Conservation (phyloP, 169 alveolate species). For the Theileria orientalis region DNA sequence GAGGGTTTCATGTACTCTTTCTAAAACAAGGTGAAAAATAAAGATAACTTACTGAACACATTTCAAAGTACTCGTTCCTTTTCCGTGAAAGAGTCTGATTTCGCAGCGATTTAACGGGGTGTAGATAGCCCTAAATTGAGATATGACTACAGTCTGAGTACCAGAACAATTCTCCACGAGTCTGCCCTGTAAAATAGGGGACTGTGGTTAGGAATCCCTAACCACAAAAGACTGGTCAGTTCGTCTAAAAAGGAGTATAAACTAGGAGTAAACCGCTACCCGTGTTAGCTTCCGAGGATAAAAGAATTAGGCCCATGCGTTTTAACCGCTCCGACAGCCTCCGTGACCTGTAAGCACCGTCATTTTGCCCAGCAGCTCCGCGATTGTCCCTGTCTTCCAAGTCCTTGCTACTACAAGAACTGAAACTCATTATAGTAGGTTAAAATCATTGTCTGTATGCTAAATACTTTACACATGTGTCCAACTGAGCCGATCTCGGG, state of each 20-base stretch:
- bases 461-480: no score
- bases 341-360: conserved; percentile 1
- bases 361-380: conserved; percentile 4
- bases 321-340: conserved; percentile 30
- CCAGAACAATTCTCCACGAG: conserved; percentile 82
- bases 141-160: background rate
- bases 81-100: conserved; percentile 64
- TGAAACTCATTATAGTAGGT: background rate
- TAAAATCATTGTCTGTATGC: background rate
- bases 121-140: conserved; percentile 76
- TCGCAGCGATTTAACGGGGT: conserved; percentile 72
- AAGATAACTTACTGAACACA: conserved; percentile 39
- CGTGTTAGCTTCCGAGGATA: conserved; percentile 28
- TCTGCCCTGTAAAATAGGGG: conserved; percentile 77
- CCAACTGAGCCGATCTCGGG: no score
- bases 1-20: conserved; percentile 31
- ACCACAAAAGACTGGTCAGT: conserved; percentile 73
- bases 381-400: background rate
- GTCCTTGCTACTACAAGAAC: conserved; percentile 16
- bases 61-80: conserved; percentile 74
- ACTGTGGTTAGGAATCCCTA: conserved; percentile 79
- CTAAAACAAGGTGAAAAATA: conserved; percentile 3
- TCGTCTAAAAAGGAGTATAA: conserved; percentile 34
- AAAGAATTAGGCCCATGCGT: conserved; percentile 34
- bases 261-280: conserved; percentile 18